Percentiles rank a stretch among this genome's conserved stretches.
Evolutionary conservation across 2,329 filamentous ascomycete genomes (phyloP).

Genomic region (Microsporum ferrugineum): DNA sequence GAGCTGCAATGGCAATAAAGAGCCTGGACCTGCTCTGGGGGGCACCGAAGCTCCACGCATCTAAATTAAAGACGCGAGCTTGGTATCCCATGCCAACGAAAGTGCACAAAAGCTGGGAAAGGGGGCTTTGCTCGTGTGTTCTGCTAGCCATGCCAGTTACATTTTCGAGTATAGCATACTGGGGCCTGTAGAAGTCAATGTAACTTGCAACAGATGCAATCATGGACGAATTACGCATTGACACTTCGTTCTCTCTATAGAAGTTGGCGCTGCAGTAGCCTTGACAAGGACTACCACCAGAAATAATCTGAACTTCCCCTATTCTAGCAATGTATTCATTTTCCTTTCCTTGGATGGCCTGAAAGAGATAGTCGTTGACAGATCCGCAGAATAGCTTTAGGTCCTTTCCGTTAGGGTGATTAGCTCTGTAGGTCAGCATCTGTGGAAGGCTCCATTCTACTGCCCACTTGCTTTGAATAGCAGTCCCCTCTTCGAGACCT

Average conservation of each 20-base stretch:
- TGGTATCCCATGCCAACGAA: constrained; percentile 71
- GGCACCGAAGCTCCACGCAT: constrained; percentile 58
- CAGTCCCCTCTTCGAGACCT: constrained; percentile 61
- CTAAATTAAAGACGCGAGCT: constrained; percentile 53
- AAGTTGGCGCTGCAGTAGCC: constrained; percentile 58
- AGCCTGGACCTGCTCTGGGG: constrained; percentile 55
- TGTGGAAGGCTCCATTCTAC: constrained; percentile 56
- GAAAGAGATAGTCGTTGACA: constrained; percentile 54
- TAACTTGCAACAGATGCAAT: constrained; percentile 65
- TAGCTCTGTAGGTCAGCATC: constrained; percentile 64
- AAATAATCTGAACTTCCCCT: constrained; percentile 57
- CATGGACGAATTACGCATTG: constrained; percentile 61
- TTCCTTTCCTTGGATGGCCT: constrained; percentile 44
- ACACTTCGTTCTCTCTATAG: constrained; percentile 43
- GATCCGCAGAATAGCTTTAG: constrained; percentile 56
- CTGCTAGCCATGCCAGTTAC: constrained; percentile 53
- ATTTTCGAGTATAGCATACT: constrained; percentile 69
- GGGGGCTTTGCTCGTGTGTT: constrained; percentile 47
- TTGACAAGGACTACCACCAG: constrained; percentile 65
- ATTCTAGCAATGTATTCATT: constrained; percentile 41
- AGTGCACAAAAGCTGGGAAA: constrained; percentile 61
- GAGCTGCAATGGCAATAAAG: constrained; percentile 61
- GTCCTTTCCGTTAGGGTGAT: constrained; percentile 32
- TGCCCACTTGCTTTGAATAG: constrained; percentile 52
- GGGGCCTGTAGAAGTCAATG: constrained; percentile 61